Evolutionary conservation across 768 basidiomycete species (phyloP).

Genomic region (Cyathus striatus): DNA sequence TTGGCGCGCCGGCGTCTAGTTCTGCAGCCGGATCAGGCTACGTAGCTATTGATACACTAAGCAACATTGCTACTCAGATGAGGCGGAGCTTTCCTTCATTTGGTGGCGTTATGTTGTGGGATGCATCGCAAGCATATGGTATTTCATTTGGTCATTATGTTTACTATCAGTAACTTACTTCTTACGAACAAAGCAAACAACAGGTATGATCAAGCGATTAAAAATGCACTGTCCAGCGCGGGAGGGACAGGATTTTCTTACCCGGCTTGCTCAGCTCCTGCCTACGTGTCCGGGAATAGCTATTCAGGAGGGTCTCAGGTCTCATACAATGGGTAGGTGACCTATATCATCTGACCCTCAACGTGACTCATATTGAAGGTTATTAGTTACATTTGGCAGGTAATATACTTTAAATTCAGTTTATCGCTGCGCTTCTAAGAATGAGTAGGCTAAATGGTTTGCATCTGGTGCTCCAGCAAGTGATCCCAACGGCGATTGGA

Average conservation of each 20-base stretch:
- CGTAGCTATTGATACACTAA: slow-evolving; percentile 41
- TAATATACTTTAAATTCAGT: too few relatives aligned
- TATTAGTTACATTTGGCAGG: slow-evolving; percentile 63
- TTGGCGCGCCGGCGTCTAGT: slow-evolving; percentile 57
- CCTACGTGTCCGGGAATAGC: slow-evolving; percentile 40
- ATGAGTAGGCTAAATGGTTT: slow-evolving; percentile 62
- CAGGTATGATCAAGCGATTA: slow-evolving; percentile 56
- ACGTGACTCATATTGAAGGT: slow-evolving; percentile 2
- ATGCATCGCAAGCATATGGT: slow-evolving; percentile 44
- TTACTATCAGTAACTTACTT: neutral
- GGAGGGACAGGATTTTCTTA: slow-evolving; percentile 68
- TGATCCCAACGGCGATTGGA: slow-evolving; percentile 56
- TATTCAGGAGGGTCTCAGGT: slow-evolving; percentile 51
- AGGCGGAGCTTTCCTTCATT: slow-evolving; percentile 58
- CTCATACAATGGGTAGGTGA: slow-evolving; percentile 48
- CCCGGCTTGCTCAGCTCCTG: slow-evolving; percentile 54
- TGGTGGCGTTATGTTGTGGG: slow-evolving; percentile 59
- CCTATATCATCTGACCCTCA: neutral
- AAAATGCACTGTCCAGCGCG: slow-evolving; percentile 51
- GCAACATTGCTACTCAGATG: slow-evolving; percentile 41
- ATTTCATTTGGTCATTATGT: slow-evolving; percentile 20
- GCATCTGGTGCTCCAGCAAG: slow-evolving; percentile 40
- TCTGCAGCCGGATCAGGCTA: slow-evolving; percentile 58
- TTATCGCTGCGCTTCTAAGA: too few relatives aligned
- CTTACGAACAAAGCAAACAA: slow-evolving; percentile 37